A percentile compares a stretch with the other conserved stretches of the same genome.
phyloP scores from a whole-genome alignment of 805 yeast genomes.

The Nakazawaea pomicola region DNA sequence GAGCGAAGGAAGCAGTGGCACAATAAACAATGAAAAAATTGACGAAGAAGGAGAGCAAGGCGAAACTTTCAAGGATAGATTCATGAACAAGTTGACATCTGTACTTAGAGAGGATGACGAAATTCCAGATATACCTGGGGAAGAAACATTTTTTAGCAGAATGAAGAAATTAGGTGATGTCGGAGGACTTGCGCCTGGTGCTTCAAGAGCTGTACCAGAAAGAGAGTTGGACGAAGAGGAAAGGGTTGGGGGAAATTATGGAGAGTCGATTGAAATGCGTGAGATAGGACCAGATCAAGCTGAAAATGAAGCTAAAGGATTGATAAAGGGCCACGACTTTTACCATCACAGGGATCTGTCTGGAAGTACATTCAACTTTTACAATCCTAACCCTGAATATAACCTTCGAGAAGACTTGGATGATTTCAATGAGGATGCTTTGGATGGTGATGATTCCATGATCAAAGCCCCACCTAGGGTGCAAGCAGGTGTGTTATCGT shows the following conservation, averaged over 20 bases:
- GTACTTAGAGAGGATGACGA: conserved; percentile 11
- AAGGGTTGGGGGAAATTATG: conserved; percentile 22
- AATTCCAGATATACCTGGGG: conserved; percentile 16
- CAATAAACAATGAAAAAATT: not conserved
- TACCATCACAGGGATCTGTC: conserved; percentile 19
- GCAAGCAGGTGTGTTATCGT: conserved; percentile 82
- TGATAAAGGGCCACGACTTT: conserved; percentile 43
- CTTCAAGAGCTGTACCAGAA: conserved; percentile 16
- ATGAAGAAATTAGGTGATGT: conserved; percentile 23
- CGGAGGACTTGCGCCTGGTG: conserved; percentile 33
- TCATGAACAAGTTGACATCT: conserved; percentile 17
- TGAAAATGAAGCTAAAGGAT: conserved; percentile 48
- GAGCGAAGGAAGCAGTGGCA: conserved; percentile 13
- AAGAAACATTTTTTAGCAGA: conserved; percentile 5
- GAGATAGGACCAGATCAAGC: conserved; percentile 37
- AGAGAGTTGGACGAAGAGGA: conserved; percentile 32
- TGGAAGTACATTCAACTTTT: conserved; percentile 13
- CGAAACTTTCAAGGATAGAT: conserved; percentile 13
- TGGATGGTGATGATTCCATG: conserved; percentile 29
- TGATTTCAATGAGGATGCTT: conserved; percentile 17
- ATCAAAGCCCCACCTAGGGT: conserved; percentile 62
- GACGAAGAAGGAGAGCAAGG: conserved; percentile 1
- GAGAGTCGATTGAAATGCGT: conserved; percentile 35
- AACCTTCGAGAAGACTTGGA: conserved; percentile 24
- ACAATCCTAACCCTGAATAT: conserved; percentile 31